These are phyloP conservation scores for Colletotrichum sp. DNA, from an alignment of 2,329 filamentous ascomycete species.

Conservation along the genomic window DNA sequence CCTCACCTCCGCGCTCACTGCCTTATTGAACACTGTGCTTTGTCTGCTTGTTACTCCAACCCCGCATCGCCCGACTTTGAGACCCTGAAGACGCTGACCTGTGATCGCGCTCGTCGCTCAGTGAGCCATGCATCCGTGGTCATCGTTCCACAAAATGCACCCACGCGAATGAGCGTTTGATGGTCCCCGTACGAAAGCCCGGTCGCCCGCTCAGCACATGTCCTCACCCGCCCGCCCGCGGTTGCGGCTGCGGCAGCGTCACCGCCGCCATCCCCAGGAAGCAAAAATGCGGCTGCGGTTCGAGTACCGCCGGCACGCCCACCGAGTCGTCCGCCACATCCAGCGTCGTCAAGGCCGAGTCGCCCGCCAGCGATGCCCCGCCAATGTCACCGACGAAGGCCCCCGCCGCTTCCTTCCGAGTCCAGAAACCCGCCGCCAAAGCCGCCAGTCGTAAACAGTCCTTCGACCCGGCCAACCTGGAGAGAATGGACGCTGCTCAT, in stretches of 20 bases:
- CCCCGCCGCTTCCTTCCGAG: constrained; percentile 42
- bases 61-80: background rate
- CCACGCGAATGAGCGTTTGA: constrained; percentile 69
- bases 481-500: constrained; percentile 58
- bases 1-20: background rate
- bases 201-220: constrained; percentile 74
- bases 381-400: constrained; percentile 38
- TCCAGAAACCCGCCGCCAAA: constrained; percentile 49
- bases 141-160: constrained; percentile 79
- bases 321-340: constrained; percentile 12
- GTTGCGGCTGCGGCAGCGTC: constrained; percentile 68
- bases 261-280: constrained; percentile 68
- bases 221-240: constrained; percentile 66
- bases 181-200: constrained; percentile 75
- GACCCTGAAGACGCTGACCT: constrained; percentile 20
- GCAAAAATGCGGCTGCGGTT: constrained; percentile 59
- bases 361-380: constrained; percentile 33
- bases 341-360: constrained; percentile 25
- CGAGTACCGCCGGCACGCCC: constrained; percentile 26
- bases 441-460: constrained; percentile 49
- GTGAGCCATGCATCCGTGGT: constrained; percentile 76
- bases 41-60: background rate
- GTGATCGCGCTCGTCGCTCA: constrained; percentile 33
- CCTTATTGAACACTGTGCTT: background rate
- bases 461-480: constrained; percentile 52